Conservation (phyloP, 2,329 filamentous ascomycete species). For the Colletotrichum sp. region DNA sequence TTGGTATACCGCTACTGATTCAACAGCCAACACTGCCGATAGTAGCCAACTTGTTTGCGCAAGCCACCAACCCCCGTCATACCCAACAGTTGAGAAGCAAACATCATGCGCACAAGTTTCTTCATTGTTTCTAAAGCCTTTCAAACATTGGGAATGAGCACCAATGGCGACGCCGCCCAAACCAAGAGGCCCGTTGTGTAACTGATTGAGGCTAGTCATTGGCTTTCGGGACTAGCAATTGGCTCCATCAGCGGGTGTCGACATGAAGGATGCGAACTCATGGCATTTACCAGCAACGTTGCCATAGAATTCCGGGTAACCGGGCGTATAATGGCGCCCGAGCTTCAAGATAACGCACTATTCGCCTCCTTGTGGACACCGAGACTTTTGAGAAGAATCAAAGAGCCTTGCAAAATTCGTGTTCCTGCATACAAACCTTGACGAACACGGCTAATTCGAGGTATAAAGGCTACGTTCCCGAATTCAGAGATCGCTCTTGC, state of each 20-base stretch:
- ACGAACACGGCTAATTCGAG: neutral
- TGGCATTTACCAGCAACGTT: neutral
- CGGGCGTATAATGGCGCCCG: neutral
- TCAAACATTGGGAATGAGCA: neutral
- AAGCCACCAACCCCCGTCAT: neutral
- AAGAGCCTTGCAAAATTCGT: fast-evolving
- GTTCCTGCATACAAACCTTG: neutral
- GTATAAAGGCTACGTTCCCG: neutral
- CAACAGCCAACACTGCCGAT: neutral
- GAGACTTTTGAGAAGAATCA: neutral
- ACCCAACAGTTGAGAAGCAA: neutral
- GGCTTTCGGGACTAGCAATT: fast-evolving
- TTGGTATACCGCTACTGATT: neutral
- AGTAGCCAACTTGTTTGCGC: neutral
- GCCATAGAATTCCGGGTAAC: neutral
- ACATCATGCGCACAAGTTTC: neutral
- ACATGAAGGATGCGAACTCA: neutral
- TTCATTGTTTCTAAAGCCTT: neutral
- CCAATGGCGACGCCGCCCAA: neutral
- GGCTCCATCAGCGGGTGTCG: neutral
- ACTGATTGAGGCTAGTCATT: neutral
- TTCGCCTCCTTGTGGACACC: neutral
- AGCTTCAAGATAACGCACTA: neutral
- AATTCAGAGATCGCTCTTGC: neutral
- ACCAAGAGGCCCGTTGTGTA: neutral